Conservation (phyloP, 768 basidiomycete genomes). For the Boletus vinaceobasis region DNA sequence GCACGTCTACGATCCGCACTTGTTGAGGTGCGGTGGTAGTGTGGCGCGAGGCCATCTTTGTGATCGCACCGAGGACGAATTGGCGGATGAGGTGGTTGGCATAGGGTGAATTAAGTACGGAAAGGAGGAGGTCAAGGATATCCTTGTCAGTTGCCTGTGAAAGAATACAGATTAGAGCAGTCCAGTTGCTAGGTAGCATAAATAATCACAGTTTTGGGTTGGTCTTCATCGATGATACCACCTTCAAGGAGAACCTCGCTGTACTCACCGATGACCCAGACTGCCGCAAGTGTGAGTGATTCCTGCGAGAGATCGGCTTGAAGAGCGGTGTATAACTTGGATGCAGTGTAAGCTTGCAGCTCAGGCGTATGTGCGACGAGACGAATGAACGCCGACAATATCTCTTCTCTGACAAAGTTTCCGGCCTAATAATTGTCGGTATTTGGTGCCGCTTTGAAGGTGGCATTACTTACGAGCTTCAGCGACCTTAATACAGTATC, state of each 20-base stretch:
- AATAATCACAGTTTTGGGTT: slow-evolving; percentile 57
- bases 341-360: slow-evolving; percentile 91
- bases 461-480: slow-evolving; percentile 65
- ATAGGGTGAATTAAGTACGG: slow-evolving; percentile 90
- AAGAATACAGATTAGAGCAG: neutral
- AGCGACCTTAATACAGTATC: slow-evolving; percentile 92
- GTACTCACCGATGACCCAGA: slow-evolving; percentile 97
- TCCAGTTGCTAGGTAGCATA: neutral
- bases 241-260: slow-evolving; percentile 85
- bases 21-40: slow-evolving; percentile 66
- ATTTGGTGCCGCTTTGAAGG: neutral
- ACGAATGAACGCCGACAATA: slow-evolving; percentile 91
- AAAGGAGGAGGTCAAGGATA: slow-evolving; percentile 80
- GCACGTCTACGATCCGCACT: slow-evolving; percentile 71
- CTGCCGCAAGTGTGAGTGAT: slow-evolving; percentile 85
- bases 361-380: slow-evolving; percentile 97
- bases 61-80: slow-evolving; percentile 85
- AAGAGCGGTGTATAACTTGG: slow-evolving; percentile 84
- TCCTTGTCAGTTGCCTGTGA: slow-evolving; percentile 74
- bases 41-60: slow-evolving; percentile 83
- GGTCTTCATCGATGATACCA: slow-evolving; percentile 78
- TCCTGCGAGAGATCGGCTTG: slow-evolving; percentile 94
- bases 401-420: slow-evolving; percentile 96
- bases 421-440: slow-evolving; percentile 63
- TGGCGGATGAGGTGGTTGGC: slow-evolving; percentile 88